Evolutionary conservation across 1,139 yeast species (phyloP).

Genomic region (Taphrina confusa): DNA sequence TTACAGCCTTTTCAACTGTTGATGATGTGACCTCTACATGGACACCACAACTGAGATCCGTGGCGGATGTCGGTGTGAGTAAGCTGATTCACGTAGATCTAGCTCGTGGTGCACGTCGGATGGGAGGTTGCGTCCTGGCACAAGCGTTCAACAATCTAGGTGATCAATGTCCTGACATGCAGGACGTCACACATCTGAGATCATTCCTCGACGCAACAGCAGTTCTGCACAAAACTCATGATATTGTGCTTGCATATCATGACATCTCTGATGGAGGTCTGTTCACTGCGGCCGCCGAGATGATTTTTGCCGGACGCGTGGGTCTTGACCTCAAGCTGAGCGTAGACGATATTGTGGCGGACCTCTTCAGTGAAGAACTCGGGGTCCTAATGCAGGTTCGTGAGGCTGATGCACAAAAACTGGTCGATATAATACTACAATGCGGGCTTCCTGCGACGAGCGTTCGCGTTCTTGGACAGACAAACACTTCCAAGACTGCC

Average conservation of each 20-base stretch:
- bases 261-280: slow-evolving; percentile 98
- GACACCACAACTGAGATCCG: slow-evolving; percentile 79
- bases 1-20: slow-evolving; percentile 92
- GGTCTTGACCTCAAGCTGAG: slow-evolving; percentile 59
- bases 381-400: slow-evolving; percentile 94
- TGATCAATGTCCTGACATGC: slow-evolving; percentile 78
- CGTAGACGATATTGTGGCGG: slow-evolving; percentile 43
- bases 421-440: slow-evolving; percentile 56
- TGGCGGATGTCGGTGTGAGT: slow-evolving; percentile 52
- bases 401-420: slow-evolving; percentile 55
- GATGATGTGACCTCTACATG: slow-evolving; percentile 82
- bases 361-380: slow-evolving; percentile 84
- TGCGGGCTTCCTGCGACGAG: slow-evolving; percentile 61
- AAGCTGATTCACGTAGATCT: slow-evolving; percentile 78
- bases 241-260: slow-evolving; percentile 81
- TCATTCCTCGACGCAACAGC: slow-evolving; percentile 69
- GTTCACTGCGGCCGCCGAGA: slow-evolving; percentile 78
- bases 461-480: slow-evolving; percentile 65
- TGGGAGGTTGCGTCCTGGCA: slow-evolving; percentile 94
- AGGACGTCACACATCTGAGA: slow-evolving; percentile 63
- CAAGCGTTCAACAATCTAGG: slow-evolving; percentile 92
- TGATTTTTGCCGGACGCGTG: slow-evolving; percentile 95
- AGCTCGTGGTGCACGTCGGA: slow-evolving; percentile 56
- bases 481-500: slow-evolving; percentile 59
- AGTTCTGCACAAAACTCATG: slow-evolving; percentile 64